These are phyloP conservation scores for Aaosphaeria arxii DNA, from an alignment of 2,329 filamentous ascomycete species.

Conservation along the genomic window DNA sequence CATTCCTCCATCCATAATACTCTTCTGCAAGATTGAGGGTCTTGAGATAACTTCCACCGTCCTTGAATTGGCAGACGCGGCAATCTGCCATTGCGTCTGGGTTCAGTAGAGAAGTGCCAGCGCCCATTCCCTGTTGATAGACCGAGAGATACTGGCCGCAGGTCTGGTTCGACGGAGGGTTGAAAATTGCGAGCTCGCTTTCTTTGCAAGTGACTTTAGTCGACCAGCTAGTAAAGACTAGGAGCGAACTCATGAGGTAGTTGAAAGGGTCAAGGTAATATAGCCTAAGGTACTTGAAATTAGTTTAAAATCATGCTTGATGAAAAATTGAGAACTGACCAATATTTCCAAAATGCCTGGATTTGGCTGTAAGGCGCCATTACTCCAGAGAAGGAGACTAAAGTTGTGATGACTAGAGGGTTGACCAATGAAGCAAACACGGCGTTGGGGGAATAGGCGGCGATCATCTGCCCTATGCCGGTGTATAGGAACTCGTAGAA, in stretches of 20 bases:
- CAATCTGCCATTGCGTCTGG: constrained; percentile 57
- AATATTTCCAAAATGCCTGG: constrained; percentile 65
- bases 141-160: constrained; percentile 57
- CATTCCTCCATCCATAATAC: constrained; percentile 65
- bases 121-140: constrained; percentile 52
- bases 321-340: constrained; percentile 9
- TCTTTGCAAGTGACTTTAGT: constrained; percentile 37
- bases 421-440: constrained; percentile 54
- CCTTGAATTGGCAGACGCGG: constrained; percentile 58
- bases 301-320: neutral
- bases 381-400: constrained; percentile 47
- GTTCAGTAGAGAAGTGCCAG: constrained; percentile 55
- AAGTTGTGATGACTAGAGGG: constrained; percentile 15
- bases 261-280: constrained; percentile 44
- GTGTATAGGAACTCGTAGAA: constrained; percentile 61
- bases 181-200: constrained; percentile 40
- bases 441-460: constrained; percentile 42
- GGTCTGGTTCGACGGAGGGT: constrained; percentile 51
- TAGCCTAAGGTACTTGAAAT: constrained; percentile 4
- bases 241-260: constrained; percentile 41
- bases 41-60: constrained; percentile 58
- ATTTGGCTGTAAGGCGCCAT: constrained; percentile 61
- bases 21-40: constrained; percentile 60
- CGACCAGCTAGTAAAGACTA: constrained; percentile 42
- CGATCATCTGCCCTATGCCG: constrained; percentile 56